Percentiles rank a stretch among this genome's conserved stretches.
These are phyloP conservation scores for Pontederia crassipes DNA, from an alignment of 176 grass and related monocot species.

Conservation along the genomic window DNA sequence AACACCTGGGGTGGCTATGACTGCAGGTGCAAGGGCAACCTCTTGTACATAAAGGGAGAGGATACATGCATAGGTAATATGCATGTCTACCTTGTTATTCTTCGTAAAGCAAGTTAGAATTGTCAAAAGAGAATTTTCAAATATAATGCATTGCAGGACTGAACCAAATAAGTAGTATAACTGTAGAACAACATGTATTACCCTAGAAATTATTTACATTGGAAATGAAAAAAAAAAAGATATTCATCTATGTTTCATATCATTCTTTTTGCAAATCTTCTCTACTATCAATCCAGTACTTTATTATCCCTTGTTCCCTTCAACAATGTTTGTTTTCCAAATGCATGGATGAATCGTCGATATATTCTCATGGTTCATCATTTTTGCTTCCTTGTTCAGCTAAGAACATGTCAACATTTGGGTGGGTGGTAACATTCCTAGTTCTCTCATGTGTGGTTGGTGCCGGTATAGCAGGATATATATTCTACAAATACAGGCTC, in stretches of 20 bases:
- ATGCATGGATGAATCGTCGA: background rate
- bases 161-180: too few relatives aligned
- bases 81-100: too few relatives aligned
- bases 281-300: too few relatives aligned
- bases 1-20: conserved; percentile 78
- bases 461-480: conserved; percentile 39
- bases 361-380: background rate
- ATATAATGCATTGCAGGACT: too few relatives aligned
- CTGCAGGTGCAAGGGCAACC: conserved; percentile 50
- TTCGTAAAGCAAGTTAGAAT: too few relatives aligned
- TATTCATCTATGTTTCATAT: too few relatives aligned
- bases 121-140: too few relatives aligned
- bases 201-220: too few relatives aligned
- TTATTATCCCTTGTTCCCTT: too few relatives aligned
- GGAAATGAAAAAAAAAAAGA: too few relatives aligned
- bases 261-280: too few relatives aligned
- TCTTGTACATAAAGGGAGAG: conserved; percentile 58
- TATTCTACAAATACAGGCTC: conserved; percentile 95
- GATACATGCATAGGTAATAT: conserved; percentile 69
- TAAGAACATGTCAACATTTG: conserved; percentile 43
- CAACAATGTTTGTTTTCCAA: background rate
- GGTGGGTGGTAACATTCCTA: conserved; percentile 41
- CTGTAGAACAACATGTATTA: too few relatives aligned
- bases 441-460: conserved; percentile 55
- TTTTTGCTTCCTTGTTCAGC: conserved; percentile 21